Base-by-base conservation (phyloP, 1,284 basidiomycete genomes). In the Meripilus lineatus region DNA sequence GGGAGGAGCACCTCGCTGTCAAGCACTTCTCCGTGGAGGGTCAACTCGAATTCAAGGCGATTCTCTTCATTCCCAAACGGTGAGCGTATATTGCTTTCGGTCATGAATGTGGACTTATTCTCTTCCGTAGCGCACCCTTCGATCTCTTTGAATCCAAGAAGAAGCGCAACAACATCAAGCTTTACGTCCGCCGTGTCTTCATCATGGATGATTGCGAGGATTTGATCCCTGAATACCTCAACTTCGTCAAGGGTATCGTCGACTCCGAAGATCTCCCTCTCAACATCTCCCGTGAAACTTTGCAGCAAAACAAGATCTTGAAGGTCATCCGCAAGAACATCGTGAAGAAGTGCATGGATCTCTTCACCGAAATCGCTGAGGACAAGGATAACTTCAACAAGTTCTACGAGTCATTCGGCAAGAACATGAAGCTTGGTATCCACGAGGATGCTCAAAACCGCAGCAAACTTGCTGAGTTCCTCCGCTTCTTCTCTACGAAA, bases 131-230 rank as follows among this genome's bases (percentile, higher is more conserved):
- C 52, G 93, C 93, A 36, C 93, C 95, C 45, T 99, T 99, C 70
- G 96, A 99, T 65, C 86, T 99, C 69, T 99, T 99, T 72, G 96
- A 99, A 79, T 91, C 89, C 57, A 99, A 99, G 89, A 99, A 99
- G 90, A 99, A 99, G 85, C 91, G 95, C 64, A 98, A 98, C 84
- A 99, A 98, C 89, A 98, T 99, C 81, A 99, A 99, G 79, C 93
- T 99, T 68, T 99, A 99, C 69, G 96, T 99, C 59, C 93, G 96
- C 75, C 93, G 96, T 49, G 95, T 99, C 61, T 99, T 99, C 79
- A 99, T 99, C 80, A 97, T 96, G 90, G 95, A 99, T 72, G 95
- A 99, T 74, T 98, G 94, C 68, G 96, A 99, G 75, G 96, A 99
- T 63, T 77, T 99, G 65, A 98, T 99, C 64, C 96, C 96, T 61